A percentile compares a stretch with the other conserved stretches of the same genome.
These are phyloP conservation scores for Xylaria sp. DNA, from an alignment of 2,329 filamentous ascomycete species.

Conservation along the genomic window DNA sequence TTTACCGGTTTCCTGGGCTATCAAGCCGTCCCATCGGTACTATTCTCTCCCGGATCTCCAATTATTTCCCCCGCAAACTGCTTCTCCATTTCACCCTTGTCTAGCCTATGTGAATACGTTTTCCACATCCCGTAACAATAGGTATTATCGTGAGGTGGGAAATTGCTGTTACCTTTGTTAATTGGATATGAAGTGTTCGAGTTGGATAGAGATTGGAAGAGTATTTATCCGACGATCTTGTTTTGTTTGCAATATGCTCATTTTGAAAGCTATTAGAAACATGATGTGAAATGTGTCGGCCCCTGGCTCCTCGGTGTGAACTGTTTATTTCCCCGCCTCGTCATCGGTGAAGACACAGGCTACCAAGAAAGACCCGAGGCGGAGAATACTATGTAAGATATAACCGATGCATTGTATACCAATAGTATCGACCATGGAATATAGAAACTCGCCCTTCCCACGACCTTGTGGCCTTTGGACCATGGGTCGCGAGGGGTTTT, in stretches of 20 bases:
- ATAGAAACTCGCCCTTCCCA: conserved; percentile 12
- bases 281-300: not conserved
- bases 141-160: not conserved
- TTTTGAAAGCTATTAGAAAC: not conserved
- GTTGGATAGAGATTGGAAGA: not conserved
- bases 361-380: not conserved
- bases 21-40: conserved; percentile 27
- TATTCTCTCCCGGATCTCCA: conserved; percentile 33
- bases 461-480: not conserved
- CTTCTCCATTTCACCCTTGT: not conserved
- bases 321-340: conserved; percentile 17
- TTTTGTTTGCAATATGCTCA: not conserved
- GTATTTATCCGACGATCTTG: not conserved
- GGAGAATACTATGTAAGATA: conserved; percentile 17
- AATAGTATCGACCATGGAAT: not conserved
- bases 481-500: not conserved
- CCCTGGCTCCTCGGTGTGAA: conserved; percentile 4
- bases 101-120: not conserved
- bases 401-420: conserved; percentile 7
- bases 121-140: not conserved
- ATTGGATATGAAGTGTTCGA: not conserved
- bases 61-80: conserved; percentile 27
- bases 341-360: not conserved
- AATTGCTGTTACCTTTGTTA: not conserved
- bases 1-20: conserved; percentile 12